phyloP scores from a whole-genome alignment of 139 green algal species.

The Chlorella sorokiniana region DNA sequence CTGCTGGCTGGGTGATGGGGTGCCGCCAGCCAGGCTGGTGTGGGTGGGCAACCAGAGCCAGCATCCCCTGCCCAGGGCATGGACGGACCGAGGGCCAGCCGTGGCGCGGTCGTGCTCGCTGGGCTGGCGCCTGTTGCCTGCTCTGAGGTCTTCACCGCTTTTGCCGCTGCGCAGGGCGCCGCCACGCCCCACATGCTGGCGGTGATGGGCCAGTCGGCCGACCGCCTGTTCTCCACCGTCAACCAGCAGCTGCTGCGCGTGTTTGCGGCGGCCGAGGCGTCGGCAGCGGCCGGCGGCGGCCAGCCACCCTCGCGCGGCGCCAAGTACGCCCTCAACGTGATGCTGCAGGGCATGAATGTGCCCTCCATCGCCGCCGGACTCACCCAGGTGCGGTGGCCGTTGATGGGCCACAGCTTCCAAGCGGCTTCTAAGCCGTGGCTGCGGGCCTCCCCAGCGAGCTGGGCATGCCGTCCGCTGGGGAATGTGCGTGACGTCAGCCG shows the following conservation, averaged over 20 bases:
- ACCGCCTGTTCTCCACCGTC: slow-evolving; percentile 35
- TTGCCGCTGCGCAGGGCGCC: not conserved
- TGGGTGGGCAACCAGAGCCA: not conserved
- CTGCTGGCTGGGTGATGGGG: not conserved
- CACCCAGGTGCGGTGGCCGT: slow-evolving; percentile 11
- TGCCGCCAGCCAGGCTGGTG: no score
- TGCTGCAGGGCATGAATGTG: slow-evolving; percentile 68
- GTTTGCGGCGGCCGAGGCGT: slow-evolving; percentile 32
- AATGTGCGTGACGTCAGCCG: not conserved
- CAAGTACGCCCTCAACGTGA: slow-evolving; percentile 94
- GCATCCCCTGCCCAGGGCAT: not conserved
- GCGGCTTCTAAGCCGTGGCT: not conserved
- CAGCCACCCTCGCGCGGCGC: slow-evolving; percentile 51
- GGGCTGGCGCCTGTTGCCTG: slow-evolving; percentile 14
- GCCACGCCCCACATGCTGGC: slow-evolving; percentile 41
- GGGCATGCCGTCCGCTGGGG: not conserved
- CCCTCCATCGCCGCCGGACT: slow-evolving; percentile 42
- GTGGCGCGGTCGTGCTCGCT: no score
- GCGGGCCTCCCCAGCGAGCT: not conserved
- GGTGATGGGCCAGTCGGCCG: slow-evolving; percentile 30
- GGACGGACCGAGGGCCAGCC: no score
- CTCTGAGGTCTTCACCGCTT: not conserved
- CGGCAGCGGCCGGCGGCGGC: slow-evolving; percentile 2
- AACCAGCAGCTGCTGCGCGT: slow-evolving; percentile 36
- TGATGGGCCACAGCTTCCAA: not conserved